phyloP scores from a whole-genome alignment of 2,329 filamentous ascomycete genomes.

The Aspergillus spinulosporus region DNA sequence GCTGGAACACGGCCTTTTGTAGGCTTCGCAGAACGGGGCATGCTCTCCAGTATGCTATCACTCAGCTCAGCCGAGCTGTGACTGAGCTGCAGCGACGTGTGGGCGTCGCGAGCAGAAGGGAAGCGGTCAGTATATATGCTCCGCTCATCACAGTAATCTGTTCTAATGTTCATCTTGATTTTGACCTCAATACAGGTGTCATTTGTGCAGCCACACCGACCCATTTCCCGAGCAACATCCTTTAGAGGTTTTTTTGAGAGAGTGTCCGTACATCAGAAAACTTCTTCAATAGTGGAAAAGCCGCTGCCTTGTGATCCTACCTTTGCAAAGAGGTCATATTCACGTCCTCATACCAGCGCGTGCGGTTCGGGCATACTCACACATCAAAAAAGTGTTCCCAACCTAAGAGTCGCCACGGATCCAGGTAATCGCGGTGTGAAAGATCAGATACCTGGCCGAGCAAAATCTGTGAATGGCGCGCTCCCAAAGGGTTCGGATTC shows the following conservation, averaged over 20 bases:
- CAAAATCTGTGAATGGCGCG: slow-evolving; percentile 28
- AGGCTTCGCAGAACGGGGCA: slow-evolving; percentile 73
- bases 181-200: slow-evolving; percentile 23
- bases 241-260: slow-evolving; percentile 30
- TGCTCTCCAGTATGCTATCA: slow-evolving; percentile 67
- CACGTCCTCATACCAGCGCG: slow-evolving; percentile 17
- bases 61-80: slow-evolving; percentile 73
- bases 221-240: slow-evolving; percentile 22
- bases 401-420: slow-evolving; percentile 18
- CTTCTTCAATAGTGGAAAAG: slow-evolving; percentile 25
- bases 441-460: slow-evolving; percentile 19
- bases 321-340: slow-evolving; percentile 8
- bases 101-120: slow-evolving; percentile 76
- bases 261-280: slow-evolving; percentile 8
- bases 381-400: slow-evolving; percentile 22
- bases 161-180: background rate
- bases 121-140: slow-evolving; percentile 56
- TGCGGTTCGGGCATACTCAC: slow-evolving; percentile 9
- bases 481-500: slow-evolving; percentile 13
- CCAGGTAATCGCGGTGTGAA: slow-evolving; percentile 17
- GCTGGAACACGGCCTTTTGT: slow-evolving; percentile 80
- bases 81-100: slow-evolving; percentile 84
- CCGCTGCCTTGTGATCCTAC: slow-evolving; percentile 34
- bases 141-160: slow-evolving; percentile 3
- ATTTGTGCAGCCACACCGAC: slow-evolving; percentile 19